A percentile compares a stretch with the other conserved stretches of the same genome.
phyloP scores from a whole-genome alignment of 306 rosid species.

The Fragaria ananassa region DNA sequence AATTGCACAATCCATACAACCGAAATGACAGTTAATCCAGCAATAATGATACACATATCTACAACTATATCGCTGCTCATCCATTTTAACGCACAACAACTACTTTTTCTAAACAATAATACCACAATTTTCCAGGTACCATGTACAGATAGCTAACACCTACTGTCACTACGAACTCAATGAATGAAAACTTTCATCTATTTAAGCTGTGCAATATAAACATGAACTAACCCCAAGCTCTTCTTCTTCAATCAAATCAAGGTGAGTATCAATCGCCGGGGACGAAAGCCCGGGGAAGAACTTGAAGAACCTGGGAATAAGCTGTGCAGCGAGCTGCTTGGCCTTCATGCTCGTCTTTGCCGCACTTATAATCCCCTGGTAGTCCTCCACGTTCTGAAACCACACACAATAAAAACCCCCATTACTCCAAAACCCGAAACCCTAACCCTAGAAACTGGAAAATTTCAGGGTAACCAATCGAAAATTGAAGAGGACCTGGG shows the following conservation, averaged over 20 bases:
- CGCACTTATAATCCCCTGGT: slow-evolving; percentile 80
- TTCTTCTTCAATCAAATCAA: slow-evolving; percentile 91
- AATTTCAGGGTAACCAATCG: not conserved
- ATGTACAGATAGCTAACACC: not conserved
- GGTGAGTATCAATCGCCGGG: slow-evolving; percentile 67
- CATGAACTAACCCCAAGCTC: slow-evolving; percentile 79
- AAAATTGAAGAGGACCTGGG: slow-evolving; percentile 50
- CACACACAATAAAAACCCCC: not conserved
- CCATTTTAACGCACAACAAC: not conserved
- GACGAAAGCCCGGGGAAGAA: slow-evolving; percentile 79
- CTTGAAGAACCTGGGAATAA: slow-evolving; percentile 91
- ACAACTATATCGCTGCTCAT: not conserved
- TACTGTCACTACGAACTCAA: not conserved
- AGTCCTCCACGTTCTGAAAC: slow-evolving; percentile 65
- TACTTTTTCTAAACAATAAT: too few species aligned
- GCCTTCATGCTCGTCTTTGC: slow-evolving; percentile 86
- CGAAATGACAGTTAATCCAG: not conserved
- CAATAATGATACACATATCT: not conserved
- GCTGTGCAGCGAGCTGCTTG: slow-evolving; percentile 93
- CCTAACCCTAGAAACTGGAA: slow-evolving; percentile 20
- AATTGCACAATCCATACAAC: not conserved
- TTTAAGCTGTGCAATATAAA: not conserved
- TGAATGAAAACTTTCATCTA: not conserved
- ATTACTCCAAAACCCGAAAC: slow-evolving; percentile 17
- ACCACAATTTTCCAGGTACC: not conserved